Evolutionary conservation across 257 asterid genomes (phyloP), one percentile per base, ranked within the genome.

Genomic region (Nicotiana otophora): DNA sequence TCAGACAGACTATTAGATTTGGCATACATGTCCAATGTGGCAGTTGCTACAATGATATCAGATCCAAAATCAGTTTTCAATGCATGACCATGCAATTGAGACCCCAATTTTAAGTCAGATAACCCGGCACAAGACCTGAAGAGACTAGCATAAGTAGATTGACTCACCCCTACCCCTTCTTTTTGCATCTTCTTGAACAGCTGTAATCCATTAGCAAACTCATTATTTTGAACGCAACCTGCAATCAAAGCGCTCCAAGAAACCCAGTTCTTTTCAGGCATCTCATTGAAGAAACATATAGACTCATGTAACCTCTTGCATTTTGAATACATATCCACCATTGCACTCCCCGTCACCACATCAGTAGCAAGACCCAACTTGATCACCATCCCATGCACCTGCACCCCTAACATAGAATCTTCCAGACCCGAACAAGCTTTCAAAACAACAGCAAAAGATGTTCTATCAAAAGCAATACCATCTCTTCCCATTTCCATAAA

Each of bases 241-340:
- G 97, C 98, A 46, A 95, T 91, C 23, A 88, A 57, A 26, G 98
- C 98, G 10, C 98, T 95, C 98, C 98, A 95, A 1, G 98, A 89
- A 81, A 95, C 97, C 93, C 91, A 88, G 46, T 92, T 93, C 87
- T 87, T 95, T 72, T 84, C 90, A 0, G 93, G 91, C 92, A 95
- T 94, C 39, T 89, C 86, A 70, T 78, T 1, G 28, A 95, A 93
- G 82, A 91, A 85, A 20, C 65, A 31, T 53, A 90, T 10, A 0
- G 97, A 90, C 51, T 92, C 95, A 66, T 86, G 48, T 80, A 93
- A 80, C 70, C 86, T 91, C 92, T 90, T 93, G 90, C 98, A 92
- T 85, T 95, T 95, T 20, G 94, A 94, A 85, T 95, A 95, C 98
- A 95, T 93, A 83, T 91, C 96, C 87, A 93, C 82, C 36, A 93